A percentile compares a stretch with the other conserved stretches of the same genome.
Evolutionary conservation across 306 rosid species (phyloP).

Genomic region (Trichosanthes cucumerina): DNA sequence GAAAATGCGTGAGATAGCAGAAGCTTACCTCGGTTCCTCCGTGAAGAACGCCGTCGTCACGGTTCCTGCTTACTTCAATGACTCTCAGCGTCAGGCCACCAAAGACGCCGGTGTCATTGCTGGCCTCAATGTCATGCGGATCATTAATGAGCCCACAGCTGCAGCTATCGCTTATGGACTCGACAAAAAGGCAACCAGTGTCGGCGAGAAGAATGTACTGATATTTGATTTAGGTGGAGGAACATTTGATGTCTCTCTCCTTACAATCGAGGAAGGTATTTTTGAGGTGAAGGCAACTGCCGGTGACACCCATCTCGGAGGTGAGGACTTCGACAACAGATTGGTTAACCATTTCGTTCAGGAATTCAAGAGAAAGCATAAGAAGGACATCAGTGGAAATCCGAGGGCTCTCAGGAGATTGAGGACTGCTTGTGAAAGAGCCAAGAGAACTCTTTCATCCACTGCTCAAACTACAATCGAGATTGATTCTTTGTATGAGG

Average conservation of each 20-base stretch:
- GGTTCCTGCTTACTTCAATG: conserved; percentile 73
- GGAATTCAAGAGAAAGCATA: conserved; percentile 68
- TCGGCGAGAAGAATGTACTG: conserved; percentile 54
- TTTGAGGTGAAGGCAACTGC: conserved; percentile 71
- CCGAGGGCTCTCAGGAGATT: conserved; percentile 67
- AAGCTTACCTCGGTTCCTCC: conserved; percentile 55
- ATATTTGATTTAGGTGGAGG: conserved; percentile 41
- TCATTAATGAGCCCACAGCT: conserved; percentile 65
- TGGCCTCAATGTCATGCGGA: conserved; percentile 52
- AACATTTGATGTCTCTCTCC: conserved; percentile 53
- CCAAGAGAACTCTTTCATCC: conserved; percentile 71
- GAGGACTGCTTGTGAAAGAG: conserved; percentile 69
- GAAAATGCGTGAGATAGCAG: conserved; percentile 83
- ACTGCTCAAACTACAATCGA: conserved; percentile 71
- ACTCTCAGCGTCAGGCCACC: conserved; percentile 65
- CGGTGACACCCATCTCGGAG: conserved; percentile 78
- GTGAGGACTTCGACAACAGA: conserved; percentile 70
- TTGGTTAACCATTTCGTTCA: conserved; percentile 77
- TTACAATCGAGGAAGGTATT: conserved; percentile 64
- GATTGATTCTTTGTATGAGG: conserved; percentile 63
- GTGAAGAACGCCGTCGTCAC: conserved; percentile 75
- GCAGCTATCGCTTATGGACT: conserved; percentile 66
- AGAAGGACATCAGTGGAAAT: conserved; percentile 55
- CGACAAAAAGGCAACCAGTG: conserved; percentile 47
- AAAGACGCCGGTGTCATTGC: conserved; percentile 67